Conservation (phyloP, 495 filamentous ascomycete species). For the Darksidea phi region DNA sequence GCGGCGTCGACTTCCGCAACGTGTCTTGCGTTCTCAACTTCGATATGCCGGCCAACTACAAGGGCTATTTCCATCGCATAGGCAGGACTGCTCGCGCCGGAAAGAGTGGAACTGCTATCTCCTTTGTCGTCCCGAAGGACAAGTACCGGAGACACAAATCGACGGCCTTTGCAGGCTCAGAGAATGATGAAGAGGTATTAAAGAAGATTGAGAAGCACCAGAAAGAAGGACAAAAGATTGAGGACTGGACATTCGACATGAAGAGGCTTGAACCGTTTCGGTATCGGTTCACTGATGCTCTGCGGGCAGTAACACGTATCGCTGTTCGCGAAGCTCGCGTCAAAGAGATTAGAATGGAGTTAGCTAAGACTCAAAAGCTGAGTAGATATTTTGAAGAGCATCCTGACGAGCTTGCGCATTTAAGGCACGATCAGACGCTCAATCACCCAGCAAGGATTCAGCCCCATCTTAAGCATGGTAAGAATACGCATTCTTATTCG, state of each 20-base stretch:
- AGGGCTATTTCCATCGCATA: slow-evolving; percentile 92
- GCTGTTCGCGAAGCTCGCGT: slow-evolving; percentile 87
- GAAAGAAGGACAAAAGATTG: slow-evolving; percentile 73
- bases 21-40: slow-evolving; percentile 92
- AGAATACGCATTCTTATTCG: too few species aligned
- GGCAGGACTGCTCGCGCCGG: slow-evolving; percentile 90
- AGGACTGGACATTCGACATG: slow-evolving; percentile 94
- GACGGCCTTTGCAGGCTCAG: slow-evolving; percentile 67
- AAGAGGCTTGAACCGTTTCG: slow-evolving; percentile 86
- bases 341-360: slow-evolving; percentile 80
- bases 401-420: slow-evolving; percentile 77
- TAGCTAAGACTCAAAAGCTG: slow-evolving; percentile 88
- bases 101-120: slow-evolving; percentile 88
- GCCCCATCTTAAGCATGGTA: slow-evolving; percentile 80
- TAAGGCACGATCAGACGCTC: slow-evolving; percentile 88
- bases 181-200: slow-evolving; percentile 75
- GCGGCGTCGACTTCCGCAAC: slow-evolving; percentile 95
- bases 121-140: slow-evolving; percentile 80
- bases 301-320: slow-evolving; percentile 75
- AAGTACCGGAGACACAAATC: slow-evolving; percentile 84
- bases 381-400: slow-evolving; percentile 92
- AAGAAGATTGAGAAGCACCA: slow-evolving; percentile 49
- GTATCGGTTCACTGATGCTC: slow-evolving; percentile 89
- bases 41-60: slow-evolving; percentile 83
- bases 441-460: slow-evolving; percentile 75